phyloP scores from a whole-genome alignment of 2,329 filamentous ascomycete genomes.

The Nannizziopsis arthrosporioides region DNA sequence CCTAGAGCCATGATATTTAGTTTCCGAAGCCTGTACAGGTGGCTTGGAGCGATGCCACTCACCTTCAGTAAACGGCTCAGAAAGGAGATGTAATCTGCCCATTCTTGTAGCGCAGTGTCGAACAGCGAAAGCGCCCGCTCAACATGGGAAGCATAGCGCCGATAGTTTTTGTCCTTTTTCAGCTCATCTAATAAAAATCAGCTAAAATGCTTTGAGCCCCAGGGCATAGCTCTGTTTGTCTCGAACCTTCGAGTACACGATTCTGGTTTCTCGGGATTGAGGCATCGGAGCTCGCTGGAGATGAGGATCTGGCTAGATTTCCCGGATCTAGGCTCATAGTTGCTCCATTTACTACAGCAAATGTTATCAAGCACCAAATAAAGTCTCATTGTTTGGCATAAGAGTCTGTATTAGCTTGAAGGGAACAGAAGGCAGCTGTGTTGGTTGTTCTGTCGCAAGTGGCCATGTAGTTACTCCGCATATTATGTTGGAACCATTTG shows the following conservation, averaged over 20 bases:
- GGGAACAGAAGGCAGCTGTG: neutral
- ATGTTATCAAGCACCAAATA: slow-evolving; percentile 16
- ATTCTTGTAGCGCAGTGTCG: slow-evolving; percentile 89
- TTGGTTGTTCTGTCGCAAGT: no score
- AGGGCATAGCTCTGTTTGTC: neutral
- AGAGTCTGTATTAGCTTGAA: neutral
- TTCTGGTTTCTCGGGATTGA: slow-evolving; percentile 66
- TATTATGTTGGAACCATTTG: no score
- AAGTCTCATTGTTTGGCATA: slow-evolving; percentile 26
- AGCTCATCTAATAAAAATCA: slow-evolving; percentile 22
- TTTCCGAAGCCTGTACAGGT: neutral
- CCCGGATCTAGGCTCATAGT: slow-evolving; percentile 35
- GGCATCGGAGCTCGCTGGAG: slow-evolving; percentile 78
- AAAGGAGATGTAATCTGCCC: slow-evolving; percentile 99
- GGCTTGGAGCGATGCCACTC: slow-evolving; percentile 14
- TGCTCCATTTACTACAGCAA: slow-evolving; percentile 21
- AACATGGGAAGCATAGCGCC: slow-evolving; percentile 78
- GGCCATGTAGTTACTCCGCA: no score
- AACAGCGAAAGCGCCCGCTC: slow-evolving; percentile 81
- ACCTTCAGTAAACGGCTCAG: slow-evolving; percentile 83
- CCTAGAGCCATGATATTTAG: slow-evolving; percentile 39
- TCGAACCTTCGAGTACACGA: slow-evolving; percentile 61
- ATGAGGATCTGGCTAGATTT: slow-evolving; percentile 38
- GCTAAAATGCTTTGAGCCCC: neutral
- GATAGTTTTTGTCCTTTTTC: slow-evolving; percentile 56